Evolutionary conservation across 768 basidiomycete genomes (phyloP), one percentile per base, ranked within the genome.

Genomic region (Mycena albidolilacea): DNA sequence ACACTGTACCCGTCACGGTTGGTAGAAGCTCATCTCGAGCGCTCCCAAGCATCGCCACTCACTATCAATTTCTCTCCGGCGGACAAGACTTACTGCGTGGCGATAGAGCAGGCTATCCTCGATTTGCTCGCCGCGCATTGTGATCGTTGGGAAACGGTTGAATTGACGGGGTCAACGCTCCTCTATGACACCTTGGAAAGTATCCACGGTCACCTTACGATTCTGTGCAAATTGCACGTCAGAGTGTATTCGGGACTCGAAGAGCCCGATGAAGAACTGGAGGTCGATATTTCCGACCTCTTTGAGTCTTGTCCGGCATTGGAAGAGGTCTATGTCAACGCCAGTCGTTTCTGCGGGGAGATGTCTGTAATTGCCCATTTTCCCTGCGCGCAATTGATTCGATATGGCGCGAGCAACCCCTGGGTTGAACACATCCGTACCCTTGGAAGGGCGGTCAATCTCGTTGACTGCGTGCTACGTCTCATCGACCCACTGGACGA

Each of bases 361-460:
- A 0, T 2, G 1, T 3, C 60, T 19, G 7, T 54, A 9, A 35
- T 7, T 7, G 50, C 39, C 11, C 8, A 21, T 5, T 19, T 69
- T 21, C 61, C 68, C 10, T 63, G 17, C 41, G 17, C 39, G 14
- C 68, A 69, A 30, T 52, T 69, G 3, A 39, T 50, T 1, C 48
- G 23, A 57, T 69, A 62, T 30, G 30, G 48, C 10, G 61, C 39
- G 10, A 17, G 30, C 39, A 55, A 44, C n/a, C 14, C 50, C 9
- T 43, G 52, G 50, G 19, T 3, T 1, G 4, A 38, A 11, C 60
- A 69, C 52, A 14, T 61, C 15, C 12, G 14, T 37, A 37, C 11
- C 21, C 59, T 69, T 2, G 17, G n/a, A n/a, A n/a, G n/a, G n/a
- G 68, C 68, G 19, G 21, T 41, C n/a, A 62, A 69, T 46, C 68